Conservation (phyloP, 106 monocot species). For the Narthecium ossifragum region DNA sequence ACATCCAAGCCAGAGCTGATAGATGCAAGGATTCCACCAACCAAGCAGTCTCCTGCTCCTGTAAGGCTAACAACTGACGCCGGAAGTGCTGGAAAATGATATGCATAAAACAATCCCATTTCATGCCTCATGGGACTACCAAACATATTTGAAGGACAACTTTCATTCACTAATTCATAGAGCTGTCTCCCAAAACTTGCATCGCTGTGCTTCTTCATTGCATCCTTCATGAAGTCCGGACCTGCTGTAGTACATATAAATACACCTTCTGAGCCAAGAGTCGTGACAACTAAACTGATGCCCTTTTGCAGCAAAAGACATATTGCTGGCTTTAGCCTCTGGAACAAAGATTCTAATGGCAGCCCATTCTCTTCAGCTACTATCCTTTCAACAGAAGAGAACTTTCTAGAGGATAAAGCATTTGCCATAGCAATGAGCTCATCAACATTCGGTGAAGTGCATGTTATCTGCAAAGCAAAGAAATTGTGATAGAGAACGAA, state of each 20-base stretch:
- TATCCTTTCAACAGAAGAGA: slow-evolving; percentile 9
- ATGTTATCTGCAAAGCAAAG: slow-evolving; percentile 54
- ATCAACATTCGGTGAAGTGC: slow-evolving; percentile 64
- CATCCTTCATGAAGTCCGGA: slow-evolving; percentile 16
- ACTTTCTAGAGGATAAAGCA: slow-evolving; percentile 27
- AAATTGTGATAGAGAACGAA: neutral
- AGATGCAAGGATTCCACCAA: slow-evolving; percentile 70
- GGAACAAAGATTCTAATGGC: slow-evolving; percentile 36
- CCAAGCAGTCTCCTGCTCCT: slow-evolving; percentile 88
- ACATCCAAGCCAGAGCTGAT: slow-evolving; percentile 57
- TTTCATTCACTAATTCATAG: slow-evolving; percentile 21
- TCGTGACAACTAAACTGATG: slow-evolving; percentile 57
- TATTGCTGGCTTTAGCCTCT: slow-evolving; percentile 52
- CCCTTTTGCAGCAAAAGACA: slow-evolving; percentile 48
- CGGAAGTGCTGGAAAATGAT: slow-evolving; percentile 64
- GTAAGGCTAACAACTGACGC: slow-evolving; percentile 60
- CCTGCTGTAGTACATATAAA: slow-evolving; percentile 48
- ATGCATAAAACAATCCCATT: slow-evolving; percentile 14
- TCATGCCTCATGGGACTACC: slow-evolving; percentile 6
- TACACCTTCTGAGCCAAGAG: slow-evolving; percentile 62
- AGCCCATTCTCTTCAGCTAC: slow-evolving; percentile 1
- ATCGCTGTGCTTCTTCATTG: slow-evolving; percentile 7
- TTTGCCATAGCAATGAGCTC: slow-evolving; percentile 85
- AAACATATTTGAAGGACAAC: slow-evolving; percentile 2
- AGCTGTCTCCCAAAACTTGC: slow-evolving; percentile 3